These are phyloP conservation scores for Oxyria digyna DNA, from an alignment of 148 eudicot genomes.

Conservation along the genomic window DNA sequence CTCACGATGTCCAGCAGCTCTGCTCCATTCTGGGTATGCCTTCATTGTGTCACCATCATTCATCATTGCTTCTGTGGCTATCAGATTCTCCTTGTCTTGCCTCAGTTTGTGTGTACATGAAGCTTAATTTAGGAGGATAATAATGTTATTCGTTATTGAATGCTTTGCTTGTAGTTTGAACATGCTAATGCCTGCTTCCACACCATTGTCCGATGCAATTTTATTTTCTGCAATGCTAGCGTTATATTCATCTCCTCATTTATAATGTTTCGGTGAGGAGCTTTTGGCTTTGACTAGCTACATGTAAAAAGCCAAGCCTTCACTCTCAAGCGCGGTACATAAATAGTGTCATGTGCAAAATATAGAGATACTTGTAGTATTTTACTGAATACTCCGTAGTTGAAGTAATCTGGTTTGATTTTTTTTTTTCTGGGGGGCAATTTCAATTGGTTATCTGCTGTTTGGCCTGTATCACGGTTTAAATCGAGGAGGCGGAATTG, in stretches of 20 bases:
- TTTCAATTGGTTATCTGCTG: no score
- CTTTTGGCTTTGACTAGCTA: not conserved
- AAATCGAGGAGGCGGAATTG: no score
- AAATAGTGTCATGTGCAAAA: not conserved
- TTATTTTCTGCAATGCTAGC: not conserved
- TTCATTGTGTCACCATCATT: not conserved
- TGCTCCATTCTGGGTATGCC: constrained; percentile 54
- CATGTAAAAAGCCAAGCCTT: not conserved
- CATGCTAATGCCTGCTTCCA: not conserved
- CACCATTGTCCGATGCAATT: not conserved
- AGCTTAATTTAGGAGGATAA: not conserved
- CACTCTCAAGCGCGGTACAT: not conserved
- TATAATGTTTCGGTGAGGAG: not conserved
- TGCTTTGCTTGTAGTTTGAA: not conserved
- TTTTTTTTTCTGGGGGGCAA: not conserved
- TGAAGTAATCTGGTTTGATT: not conserved
- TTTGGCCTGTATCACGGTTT: no score
- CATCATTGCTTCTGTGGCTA: not conserved
- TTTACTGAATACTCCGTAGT: not conserved
- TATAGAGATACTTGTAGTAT: not conserved
- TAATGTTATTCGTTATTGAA: not conserved
- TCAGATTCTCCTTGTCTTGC: not conserved
- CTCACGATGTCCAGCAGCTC: constrained; percentile 32
- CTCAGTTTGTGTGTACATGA: not conserved
- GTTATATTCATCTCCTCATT: not conserved